Evolutionary conservation across 129 eudicot genomes (phyloP).

Genomic region (sunflower (Helianthus annuus)): DNA sequence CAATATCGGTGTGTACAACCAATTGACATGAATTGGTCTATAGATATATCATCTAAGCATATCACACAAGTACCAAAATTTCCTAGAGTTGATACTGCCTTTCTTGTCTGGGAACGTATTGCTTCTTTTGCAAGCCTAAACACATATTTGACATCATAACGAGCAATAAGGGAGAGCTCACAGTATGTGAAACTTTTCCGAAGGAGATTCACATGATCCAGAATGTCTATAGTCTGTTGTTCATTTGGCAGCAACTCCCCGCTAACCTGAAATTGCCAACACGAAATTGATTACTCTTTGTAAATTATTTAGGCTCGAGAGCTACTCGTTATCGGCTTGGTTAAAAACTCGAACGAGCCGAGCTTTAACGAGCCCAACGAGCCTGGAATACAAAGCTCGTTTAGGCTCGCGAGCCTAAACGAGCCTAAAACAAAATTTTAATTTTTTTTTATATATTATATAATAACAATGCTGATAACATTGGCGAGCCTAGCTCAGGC

Average conservation of each 20-base stretch:
- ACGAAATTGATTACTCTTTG: background rate
- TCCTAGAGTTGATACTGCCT: constrained; percentile 31
- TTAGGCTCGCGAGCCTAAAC: no score
- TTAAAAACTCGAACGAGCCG: no score
- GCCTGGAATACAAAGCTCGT: no score
- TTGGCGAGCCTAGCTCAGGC: no score
- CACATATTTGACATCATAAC: constrained; percentile 61
- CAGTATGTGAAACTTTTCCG: no score
- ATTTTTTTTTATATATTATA: no score
- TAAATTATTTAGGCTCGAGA: no score
- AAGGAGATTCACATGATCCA: no score
- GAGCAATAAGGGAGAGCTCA: constrained; percentile 46
- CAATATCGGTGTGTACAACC: constrained; percentile 76
- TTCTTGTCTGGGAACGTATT: constrained; percentile 50
- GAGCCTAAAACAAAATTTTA: no score
- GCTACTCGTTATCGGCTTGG: no score
- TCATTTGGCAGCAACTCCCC: constrained; percentile 56
- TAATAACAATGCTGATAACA: no score
- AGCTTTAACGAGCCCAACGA: no score
- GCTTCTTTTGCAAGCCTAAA: constrained; percentile 72
- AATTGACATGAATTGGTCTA: constrained; percentile 41
- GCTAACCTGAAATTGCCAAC: constrained; percentile 47
- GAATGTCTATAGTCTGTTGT: constrained; percentile 27
- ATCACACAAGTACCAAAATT: constrained; percentile 60
- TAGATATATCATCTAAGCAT: constrained; percentile 61